Base-by-base conservation (phyloP, 108 stramenopile species). In the Pseudonitzschia delicatissima region DNA sequence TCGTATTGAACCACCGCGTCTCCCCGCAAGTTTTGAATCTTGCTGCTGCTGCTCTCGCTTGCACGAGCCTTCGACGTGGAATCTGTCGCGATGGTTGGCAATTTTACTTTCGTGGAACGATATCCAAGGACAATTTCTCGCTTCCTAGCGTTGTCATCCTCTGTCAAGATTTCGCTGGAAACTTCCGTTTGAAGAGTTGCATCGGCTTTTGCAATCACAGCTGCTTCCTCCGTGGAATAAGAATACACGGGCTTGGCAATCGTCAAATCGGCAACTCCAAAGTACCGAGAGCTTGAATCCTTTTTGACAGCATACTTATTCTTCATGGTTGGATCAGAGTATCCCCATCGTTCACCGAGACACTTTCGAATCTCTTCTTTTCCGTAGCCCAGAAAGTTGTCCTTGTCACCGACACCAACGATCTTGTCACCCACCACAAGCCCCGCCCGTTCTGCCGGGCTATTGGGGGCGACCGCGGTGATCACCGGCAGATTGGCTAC, bases 371-470 rank as follows among this genome's bases (percentile, higher is more conserved):
- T 77, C 21, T 80, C 72, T 2, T 67, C 18, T 28, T 59, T 61
- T 13, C 69, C 74, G 61, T 74, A 72, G 11, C 84, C 87, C 35
- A 82, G 62, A 68, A 89, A 89, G 26, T 64, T 77, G 62, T 86
- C 73, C 17, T 26, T 18, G 4, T 75, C 36, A 12, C 86, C 87
- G 18, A 92, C 77, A 1, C 86, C 78, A 0, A 83, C 84, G n/a
- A 92, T 86, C n/a, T 86, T 79, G 77, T 92, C 91, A 5, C 91
- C 91, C 7, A 92, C 91, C 3, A 85, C 80, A 17, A 92, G 51
- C 9, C 91, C 91, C n/a, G 81, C 72, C 34, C 88, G 84, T 76
- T 92, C 91, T 1, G 91, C 91, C 8, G 85, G 83, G 21, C 78
- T 82, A 68, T 92, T 75, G n/a, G 91, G 87, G 23, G 73, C 77